These are phyloP conservation scores for Elongisporangium anandrum DNA, from an alignment of 352 stramenopile species.

Conservation along the genomic window DNA sequence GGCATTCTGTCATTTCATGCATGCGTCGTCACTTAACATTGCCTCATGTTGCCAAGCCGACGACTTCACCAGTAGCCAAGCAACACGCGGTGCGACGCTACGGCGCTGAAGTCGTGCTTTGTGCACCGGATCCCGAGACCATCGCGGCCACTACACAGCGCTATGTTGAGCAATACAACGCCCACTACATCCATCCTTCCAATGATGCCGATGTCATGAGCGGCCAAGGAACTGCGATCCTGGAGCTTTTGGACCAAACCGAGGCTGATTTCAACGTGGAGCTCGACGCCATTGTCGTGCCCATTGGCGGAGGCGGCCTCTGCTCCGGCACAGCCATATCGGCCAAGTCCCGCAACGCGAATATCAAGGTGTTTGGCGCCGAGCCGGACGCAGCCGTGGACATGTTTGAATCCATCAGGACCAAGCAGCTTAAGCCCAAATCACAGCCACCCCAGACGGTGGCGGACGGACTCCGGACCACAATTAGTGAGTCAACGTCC, in stretches of 20 bases:
- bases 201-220: constrained; percentile 91
- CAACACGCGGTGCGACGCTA: constrained; percentile 75
- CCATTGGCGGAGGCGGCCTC: constrained; percentile 85
- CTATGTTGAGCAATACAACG: not conserved
- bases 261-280: constrained; percentile 32
- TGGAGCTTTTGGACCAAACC: constrained; percentile 86
- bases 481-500: constrained; percentile 41
- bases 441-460: constrained; percentile 38
- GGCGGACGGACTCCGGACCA: constrained; percentile 77
- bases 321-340: constrained; percentile 78
- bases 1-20: no score
- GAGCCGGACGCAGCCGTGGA: constrained; percentile 63
- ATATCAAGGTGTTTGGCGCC: constrained; percentile 67
- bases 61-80: constrained; percentile 86
- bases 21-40: no score
- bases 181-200: constrained; percentile 86
- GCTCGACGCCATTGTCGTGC: constrained; percentile 83
- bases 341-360: constrained; percentile 52
- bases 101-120: constrained; percentile 63
- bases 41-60: constrained; percentile 55
- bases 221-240: constrained; percentile 86
- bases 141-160: constrained; percentile 33
- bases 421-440: constrained; percentile 36
- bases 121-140: constrained; percentile 26
- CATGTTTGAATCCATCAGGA: constrained; percentile 42